phyloP scores from a whole-genome alignment of 768 basidiomycete genomes.

The Jaapia argillacea region DNA sequence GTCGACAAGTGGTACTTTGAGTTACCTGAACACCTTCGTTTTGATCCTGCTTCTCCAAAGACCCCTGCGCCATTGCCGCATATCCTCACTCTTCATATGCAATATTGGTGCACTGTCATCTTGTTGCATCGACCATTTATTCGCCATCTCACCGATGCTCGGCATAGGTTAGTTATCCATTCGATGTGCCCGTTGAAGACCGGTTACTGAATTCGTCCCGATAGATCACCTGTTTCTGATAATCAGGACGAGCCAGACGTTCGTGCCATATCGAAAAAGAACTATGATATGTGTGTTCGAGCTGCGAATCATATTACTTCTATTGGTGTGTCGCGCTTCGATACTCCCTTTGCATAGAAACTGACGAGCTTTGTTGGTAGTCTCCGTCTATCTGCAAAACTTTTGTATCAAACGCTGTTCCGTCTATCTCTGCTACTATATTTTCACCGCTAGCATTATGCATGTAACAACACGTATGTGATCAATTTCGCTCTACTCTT shows the following conservation, averaged over 20 bases:
- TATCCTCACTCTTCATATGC: constrained; percentile 70
- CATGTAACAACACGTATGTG: constrained; percentile 63
- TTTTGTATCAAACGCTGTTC: constrained; percentile 53
- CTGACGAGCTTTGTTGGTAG: constrained; percentile 20
- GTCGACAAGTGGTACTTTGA: constrained; percentile 71
- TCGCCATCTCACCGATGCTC: constrained; percentile 14
- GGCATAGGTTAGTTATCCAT: constrained; percentile 11
- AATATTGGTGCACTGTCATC: constrained; percentile 75
- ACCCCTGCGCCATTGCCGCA: constrained; percentile 44
- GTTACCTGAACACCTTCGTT: constrained; percentile 58
- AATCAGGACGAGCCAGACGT: constrained; percentile 40
- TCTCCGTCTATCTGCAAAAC: constrained; percentile 48
- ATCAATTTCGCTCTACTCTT: neutral
- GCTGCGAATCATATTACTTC: constrained; percentile 76
- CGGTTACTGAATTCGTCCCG: constrained; percentile 1
- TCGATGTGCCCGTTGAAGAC: neutral
- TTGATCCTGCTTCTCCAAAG: constrained; percentile 40
- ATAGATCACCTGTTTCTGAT: constrained; percentile 9
- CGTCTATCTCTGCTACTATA: constrained; percentile 68
- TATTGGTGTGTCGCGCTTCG: constrained; percentile 36
- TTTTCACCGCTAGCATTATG: constrained; percentile 75
- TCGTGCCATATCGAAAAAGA: constrained; percentile 45
- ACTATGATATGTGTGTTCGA: constrained; percentile 62
- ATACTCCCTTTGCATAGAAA: neutral
- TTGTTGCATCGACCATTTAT: constrained; percentile 68